A percentile compares a stretch with the other conserved stretches of the same genome.
Conservation (phyloP, 805 yeast species). For the Citeromyces matritensis region DNA sequence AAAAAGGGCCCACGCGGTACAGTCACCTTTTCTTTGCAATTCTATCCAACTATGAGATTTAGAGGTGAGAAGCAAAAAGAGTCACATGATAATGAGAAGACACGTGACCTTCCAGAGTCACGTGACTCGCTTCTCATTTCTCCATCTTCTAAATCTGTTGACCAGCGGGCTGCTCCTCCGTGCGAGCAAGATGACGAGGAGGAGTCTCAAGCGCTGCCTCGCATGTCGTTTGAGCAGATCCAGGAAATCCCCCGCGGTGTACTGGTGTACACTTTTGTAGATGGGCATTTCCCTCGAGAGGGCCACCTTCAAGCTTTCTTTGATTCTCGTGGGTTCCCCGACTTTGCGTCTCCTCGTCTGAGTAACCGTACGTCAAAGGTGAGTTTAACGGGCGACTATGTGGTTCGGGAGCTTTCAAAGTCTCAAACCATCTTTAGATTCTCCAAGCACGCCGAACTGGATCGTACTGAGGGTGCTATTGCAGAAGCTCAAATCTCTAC, state of each 20-base stretch:
- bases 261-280: constrained; percentile 48
- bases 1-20: constrained; percentile 79
- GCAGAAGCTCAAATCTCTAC: constrained; percentile 59
- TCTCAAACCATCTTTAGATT: constrained; percentile 53
- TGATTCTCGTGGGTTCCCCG: constrained; percentile 59
- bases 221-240: constrained; percentile 39
- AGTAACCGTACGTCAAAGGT: constrained; percentile 20
- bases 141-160: constrained; percentile 16
- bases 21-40: constrained; percentile 58
- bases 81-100: constrained; percentile 8
- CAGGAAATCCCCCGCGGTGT: constrained; percentile 58
- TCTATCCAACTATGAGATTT: constrained; percentile 77
- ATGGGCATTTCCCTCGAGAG: constrained; percentile 37
- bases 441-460: constrained; percentile 34
- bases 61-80: constrained; percentile 39
- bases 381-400: constrained; percentile 49
- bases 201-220: constrained; percentile 19
- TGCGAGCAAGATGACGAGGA: constrained; percentile 12
- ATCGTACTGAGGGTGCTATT: constrained; percentile 39
- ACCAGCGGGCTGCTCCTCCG: constrained; percentile 12
- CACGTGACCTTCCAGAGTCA: too few species aligned
- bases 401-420: constrained; percentile 64
- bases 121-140: too few species aligned
- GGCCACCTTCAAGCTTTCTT: constrained; percentile 61
- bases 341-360: constrained; percentile 40